These are phyloP conservation scores for Xylaria sp. DNA, from an alignment of 2,329 filamentous ascomycete genomes.

Conservation along the genomic window DNA sequence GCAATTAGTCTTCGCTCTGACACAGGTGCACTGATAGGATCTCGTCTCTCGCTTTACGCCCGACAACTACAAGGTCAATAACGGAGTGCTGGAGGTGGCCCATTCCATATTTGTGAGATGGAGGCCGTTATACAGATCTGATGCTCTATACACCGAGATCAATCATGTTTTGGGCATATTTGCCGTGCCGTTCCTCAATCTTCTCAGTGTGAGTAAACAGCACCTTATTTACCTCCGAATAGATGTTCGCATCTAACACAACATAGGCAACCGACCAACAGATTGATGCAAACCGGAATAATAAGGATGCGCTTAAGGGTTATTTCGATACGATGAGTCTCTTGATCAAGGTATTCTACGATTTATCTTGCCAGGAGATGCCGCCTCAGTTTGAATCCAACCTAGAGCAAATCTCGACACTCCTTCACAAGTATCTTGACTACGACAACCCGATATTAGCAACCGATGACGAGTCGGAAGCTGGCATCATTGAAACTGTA, in stretches of 20 bases:
- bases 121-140: slow-evolving; percentile 92
- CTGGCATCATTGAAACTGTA: slow-evolving; percentile 84
- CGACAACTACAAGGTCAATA: slow-evolving; percentile 85
- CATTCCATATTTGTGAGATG: slow-evolving; percentile 98
- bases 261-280: slow-evolving; percentile 72
- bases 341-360: slow-evolving; percentile 91
- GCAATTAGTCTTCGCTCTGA: slow-evolving; percentile 17
- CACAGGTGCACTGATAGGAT: slow-evolving; percentile 63
- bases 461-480: slow-evolving; percentile 89
- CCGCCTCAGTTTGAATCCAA: slow-evolving; percentile 95
- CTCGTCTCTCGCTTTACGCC: slow-evolving; percentile 87
- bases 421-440: slow-evolving; percentile 92
- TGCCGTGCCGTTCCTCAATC: slow-evolving; percentile 81
- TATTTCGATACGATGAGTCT: slow-evolving; percentile 89
- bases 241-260: slow-evolving; percentile 36
- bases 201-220: slow-evolving; percentile 73
- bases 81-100: slow-evolving; percentile 94
- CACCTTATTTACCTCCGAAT: background rate
- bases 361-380: slow-evolving; percentile 96
- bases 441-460: slow-evolving; percentile 87
- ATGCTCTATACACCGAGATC: slow-evolving; percentile 93
- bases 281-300: slow-evolving; percentile 79
- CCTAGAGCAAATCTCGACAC: slow-evolving; percentile 76
- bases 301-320: slow-evolving; percentile 78
- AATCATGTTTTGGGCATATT: slow-evolving; percentile 93